Base-by-base conservation (phyloP, 1,284 basidiomycete species). In the Leucocoprinus gongylophorus region DNA sequence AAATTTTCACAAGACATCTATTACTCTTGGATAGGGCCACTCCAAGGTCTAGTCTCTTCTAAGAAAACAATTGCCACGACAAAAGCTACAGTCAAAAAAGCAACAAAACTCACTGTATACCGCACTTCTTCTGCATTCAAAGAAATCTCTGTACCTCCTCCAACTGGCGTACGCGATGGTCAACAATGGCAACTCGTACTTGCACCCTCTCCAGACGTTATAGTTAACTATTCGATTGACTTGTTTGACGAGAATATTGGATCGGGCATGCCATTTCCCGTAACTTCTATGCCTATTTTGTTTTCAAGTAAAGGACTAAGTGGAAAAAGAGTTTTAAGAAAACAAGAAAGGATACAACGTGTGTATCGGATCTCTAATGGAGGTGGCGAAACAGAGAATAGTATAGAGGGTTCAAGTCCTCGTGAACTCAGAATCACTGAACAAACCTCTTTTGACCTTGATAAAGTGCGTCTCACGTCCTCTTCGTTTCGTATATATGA, bases 381-480 rank as follows among this genome's bases (percentile, higher is more conserved):
- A 10, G 17, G 2, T 2, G 18, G 28, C 3, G 37, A n/a, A 2
- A 35, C 23, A 6, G 29, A 10, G 12, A 15, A 4, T n/a, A 7
- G n/a, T 2, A 26, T 28, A 28, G 23, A 9, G 18, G 42, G 4
- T 6, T 9, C 15, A 13, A 28, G 6, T 10, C 28, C 7, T 23
- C 18, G 41, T 48, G 46, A 43, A 17, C 61, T 91, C 54, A 71
- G 64, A 28, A 72, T 94, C 32, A 73, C 71, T 8, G 91, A 95
- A 62, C 85, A 89, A 62, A 91, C 87, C 0, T 87, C 85, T 2
- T 94, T 90, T 63, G 91, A 92, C 63, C 72, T 95, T 5, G 91
- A 94, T 71, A 94, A 94, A 79, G 91, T 90, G 57, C 57, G 73
- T 30, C 13, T 15, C 15, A 33, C 35, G 8, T n/a, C n/a, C 33